Evolutionary conservation across 2,329 filamentous ascomycete genomes (phyloP).

Genomic region (Aureobasidium pullulans): DNA sequence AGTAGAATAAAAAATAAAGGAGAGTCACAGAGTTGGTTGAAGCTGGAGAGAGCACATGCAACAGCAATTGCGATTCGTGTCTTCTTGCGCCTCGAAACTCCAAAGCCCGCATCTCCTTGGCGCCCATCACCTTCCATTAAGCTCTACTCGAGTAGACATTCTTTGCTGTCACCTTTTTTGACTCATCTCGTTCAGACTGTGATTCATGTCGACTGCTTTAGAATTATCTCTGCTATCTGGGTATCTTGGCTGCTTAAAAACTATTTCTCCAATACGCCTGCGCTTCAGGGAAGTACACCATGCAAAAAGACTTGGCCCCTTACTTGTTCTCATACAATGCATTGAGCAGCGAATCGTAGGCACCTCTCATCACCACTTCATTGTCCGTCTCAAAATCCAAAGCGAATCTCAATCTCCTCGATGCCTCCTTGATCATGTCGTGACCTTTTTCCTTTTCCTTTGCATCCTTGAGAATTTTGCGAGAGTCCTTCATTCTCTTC

Average conservation of each 20-base stretch:
- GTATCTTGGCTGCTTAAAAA: neutral
- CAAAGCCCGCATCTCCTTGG: constrained; percentile 4
- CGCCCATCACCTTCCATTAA: neutral
- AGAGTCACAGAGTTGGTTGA: neutral
- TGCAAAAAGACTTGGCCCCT: neutral
- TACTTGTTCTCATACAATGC: constrained; percentile 7
- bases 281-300: neutral
- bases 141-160: neutral
- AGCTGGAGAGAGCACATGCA: constrained; percentile 7
- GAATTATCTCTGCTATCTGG: neutral
- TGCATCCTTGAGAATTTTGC: constrained; percentile 8
- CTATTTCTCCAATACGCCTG: neutral
- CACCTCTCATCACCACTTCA: neutral
- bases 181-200: neutral
- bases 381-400: constrained; percentile 11
- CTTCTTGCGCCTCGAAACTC: constrained; percentile 8
- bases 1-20: neutral
- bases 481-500: constrained; percentile 17
- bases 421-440: neutral
- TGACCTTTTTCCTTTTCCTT: constrained; percentile 7
- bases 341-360: neutral
- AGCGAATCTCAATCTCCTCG: neutral
- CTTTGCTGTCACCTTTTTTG: neutral
- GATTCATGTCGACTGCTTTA: neutral
- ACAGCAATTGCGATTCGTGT: constrained; percentile 13